Percentiles rank a stretch among this genome's conserved stretches.
Conservation (phyloP, 1,284 basidiomycete species). For the Ustilago tritici region DNA sequence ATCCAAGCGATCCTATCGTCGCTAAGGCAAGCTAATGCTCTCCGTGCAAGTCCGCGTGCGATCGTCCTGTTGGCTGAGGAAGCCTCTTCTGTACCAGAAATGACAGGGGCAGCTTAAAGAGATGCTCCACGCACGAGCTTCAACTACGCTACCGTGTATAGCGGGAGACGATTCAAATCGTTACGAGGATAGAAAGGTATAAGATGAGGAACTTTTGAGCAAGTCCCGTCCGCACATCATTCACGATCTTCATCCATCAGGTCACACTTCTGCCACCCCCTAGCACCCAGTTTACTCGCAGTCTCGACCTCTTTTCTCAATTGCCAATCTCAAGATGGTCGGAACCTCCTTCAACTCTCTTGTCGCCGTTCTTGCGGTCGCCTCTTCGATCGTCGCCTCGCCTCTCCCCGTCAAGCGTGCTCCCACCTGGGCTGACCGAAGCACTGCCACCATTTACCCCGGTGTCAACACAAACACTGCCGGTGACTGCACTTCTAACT, state of each 20-base stretch:
- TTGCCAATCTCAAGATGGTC: constrained; percentile 25
- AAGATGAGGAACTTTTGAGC: not conserved
- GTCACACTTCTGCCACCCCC: not conserved
- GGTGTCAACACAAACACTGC: constrained; percentile 59
- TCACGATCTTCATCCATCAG: not conserved
- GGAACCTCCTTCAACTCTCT: constrained; percentile 25
- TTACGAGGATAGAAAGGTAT: constrained; percentile 4
- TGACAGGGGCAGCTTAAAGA: not conserved
- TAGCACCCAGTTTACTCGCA: not conserved
- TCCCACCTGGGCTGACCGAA: constrained; percentile 38
- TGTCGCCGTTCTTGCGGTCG: constrained; percentile 20
- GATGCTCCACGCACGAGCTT: not conserved
- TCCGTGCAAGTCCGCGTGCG: not conserved
- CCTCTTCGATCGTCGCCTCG: constrained; percentile 23
- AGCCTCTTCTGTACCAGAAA: not conserved
- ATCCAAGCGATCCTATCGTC: constrained; percentile 9
- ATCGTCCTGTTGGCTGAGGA: not conserved
- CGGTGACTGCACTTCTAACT: constrained; percentile 56
- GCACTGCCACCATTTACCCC: constrained; percentile 50
- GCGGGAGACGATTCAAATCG: not conserved
- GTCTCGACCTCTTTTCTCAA: not conserved
- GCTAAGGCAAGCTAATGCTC: not conserved
- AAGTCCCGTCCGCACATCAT: not conserved
- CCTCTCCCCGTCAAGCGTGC: constrained; percentile 30
- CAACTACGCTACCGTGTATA: not conserved